Percentiles rank a stretch among this genome's conserved stretches.
Conservation (phyloP, 2,329 filamentous ascomycete genomes). For the Pseudocercospora musae region DNA sequence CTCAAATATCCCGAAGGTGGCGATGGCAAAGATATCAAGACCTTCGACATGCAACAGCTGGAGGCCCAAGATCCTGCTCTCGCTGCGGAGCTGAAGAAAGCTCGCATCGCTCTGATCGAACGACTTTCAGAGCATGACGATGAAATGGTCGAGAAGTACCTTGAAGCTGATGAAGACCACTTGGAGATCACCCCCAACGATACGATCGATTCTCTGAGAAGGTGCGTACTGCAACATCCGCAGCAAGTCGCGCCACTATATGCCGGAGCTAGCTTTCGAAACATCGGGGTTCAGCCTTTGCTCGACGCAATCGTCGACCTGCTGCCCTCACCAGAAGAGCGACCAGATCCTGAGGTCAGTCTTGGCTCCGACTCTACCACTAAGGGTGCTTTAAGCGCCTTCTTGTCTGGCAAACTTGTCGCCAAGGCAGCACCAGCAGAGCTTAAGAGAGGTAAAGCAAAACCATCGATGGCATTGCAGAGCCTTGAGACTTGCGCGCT, state of each 20-base stretch:
- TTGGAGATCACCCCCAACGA: slow-evolving; percentile 61
- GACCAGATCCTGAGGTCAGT: slow-evolving; percentile 74
- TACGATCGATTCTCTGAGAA: slow-evolving; percentile 71
- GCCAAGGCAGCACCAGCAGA: slow-evolving; percentile 11
- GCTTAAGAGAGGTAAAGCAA: slow-evolving; percentile 38
- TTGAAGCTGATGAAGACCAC: slow-evolving; percentile 72
- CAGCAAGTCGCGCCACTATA: slow-evolving; percentile 81
- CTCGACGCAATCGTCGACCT: slow-evolving; percentile 86
- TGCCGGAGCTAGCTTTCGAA: slow-evolving; percentile 86
- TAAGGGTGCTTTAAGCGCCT: slow-evolving; percentile 52
- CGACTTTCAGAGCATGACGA: slow-evolving; percentile 86
- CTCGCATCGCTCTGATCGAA: slow-evolving; percentile 76
- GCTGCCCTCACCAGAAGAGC: slow-evolving; percentile 75
- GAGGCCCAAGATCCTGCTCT: slow-evolving; percentile 49
- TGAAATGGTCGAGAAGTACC: slow-evolving; percentile 75
- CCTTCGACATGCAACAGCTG: slow-evolving; percentile 55
- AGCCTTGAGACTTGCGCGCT: slow-evolving; percentile 68
- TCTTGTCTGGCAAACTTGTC: slow-evolving; percentile 39
- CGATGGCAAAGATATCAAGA: slow-evolving; percentile 57
- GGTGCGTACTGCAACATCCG: slow-evolving; percentile 64
- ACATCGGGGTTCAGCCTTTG: slow-evolving; percentile 89
- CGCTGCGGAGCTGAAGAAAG: slow-evolving; percentile 67
- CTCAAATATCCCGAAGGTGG: slow-evolving; percentile 68
- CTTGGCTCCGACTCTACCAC: slow-evolving; percentile 50
- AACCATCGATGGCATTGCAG: slow-evolving; percentile 40